These are phyloP conservation scores for Ceratocystis cacaofunesta DNA, from an alignment of 2,329 filamentous ascomycete species.

Conservation along the genomic window DNA sequence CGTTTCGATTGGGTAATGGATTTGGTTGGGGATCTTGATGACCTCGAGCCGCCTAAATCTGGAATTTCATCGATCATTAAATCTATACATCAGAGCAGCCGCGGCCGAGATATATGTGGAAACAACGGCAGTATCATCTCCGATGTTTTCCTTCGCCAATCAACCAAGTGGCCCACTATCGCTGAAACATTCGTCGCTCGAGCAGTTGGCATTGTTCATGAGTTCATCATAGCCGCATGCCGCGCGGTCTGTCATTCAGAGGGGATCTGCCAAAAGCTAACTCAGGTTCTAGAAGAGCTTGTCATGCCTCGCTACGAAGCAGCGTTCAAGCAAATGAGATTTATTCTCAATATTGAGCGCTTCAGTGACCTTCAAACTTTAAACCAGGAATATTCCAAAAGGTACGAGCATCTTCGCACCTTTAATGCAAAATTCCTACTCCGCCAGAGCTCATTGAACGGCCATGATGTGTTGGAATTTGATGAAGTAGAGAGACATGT, in stretches of 20 bases:
- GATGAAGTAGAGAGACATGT: fast-evolving
- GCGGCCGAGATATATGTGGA: conserved; percentile 21
- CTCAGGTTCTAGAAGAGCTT: conserved; percentile 19
- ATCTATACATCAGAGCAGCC: conserved; percentile 18
- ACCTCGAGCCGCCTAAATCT: background rate
- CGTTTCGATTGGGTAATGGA: conserved; percentile 9
- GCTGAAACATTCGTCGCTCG: conserved; percentile 21
- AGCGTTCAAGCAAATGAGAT: conserved; percentile 19
- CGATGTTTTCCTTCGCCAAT: conserved; percentile 22
- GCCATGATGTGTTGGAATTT: fast-evolving
- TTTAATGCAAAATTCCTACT: conserved; percentile 9
- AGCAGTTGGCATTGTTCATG: conserved; percentile 22
- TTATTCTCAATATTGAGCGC: conserved; percentile 22
- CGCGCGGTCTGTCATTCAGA: conserved; percentile 18
- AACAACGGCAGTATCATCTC: conserved; percentile 19
- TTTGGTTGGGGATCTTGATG: conserved; percentile 9
- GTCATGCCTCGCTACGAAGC: conserved; percentile 20
- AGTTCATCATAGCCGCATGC: conserved; percentile 21
- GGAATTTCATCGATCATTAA: conserved; percentile 21
- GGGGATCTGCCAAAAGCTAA: conserved; percentile 18
- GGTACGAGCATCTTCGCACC: background rate
- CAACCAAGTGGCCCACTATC: conserved; percentile 22
- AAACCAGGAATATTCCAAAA: conserved; percentile 15
- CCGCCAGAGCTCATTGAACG: fast-evolving
- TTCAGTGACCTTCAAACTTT: conserved; percentile 23